phyloP scores from a whole-genome alignment of 1,284 basidiomycete species.

The Agaricales sp. region DNA sequence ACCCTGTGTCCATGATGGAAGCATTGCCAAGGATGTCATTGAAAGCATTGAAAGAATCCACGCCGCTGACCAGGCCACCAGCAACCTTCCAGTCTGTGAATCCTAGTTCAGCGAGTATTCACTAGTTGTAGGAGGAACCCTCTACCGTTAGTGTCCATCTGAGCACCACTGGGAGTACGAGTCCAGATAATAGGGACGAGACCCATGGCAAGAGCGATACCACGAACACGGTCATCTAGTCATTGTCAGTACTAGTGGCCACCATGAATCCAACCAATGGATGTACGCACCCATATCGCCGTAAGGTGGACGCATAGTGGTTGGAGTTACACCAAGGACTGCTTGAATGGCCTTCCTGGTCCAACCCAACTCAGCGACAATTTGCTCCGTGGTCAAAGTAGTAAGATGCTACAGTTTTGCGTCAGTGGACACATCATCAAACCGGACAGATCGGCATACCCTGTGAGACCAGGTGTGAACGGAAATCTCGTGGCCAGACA shows the following conservation, averaged over 20 bases:
- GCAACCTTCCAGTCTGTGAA: slow-evolving; percentile 72
- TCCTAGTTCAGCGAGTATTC: slow-evolving; percentile 9
- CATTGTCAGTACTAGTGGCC: slow-evolving; percentile 4
- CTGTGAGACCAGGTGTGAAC: slow-evolving; percentile 75
- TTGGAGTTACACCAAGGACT: slow-evolving; percentile 74
- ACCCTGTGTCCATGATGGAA: slow-evolving; percentile 44
- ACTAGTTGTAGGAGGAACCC: neutral
- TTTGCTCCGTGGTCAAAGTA: slow-evolving; percentile 73
- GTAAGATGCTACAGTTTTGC: slow-evolving; percentile 52
- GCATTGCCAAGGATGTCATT: slow-evolving; percentile 55
- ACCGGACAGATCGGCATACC: slow-evolving; percentile 21
- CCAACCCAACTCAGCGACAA: slow-evolving; percentile 93
- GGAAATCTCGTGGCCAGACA: slow-evolving; percentile 73
- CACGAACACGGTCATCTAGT: slow-evolving; percentile 81
- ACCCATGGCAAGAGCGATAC: slow-evolving; percentile 76
- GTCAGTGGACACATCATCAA: slow-evolving; percentile 10
- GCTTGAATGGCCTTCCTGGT: slow-evolving; percentile 76
- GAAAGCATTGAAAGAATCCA: slow-evolving; percentile 45
- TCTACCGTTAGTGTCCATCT: slow-evolving; percentile 76
- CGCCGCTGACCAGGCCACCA: slow-evolving; percentile 55
- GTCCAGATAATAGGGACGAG: slow-evolving; percentile 79
- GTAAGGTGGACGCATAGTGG: slow-evolving; percentile 51
- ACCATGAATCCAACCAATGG: slow-evolving; percentile 9
- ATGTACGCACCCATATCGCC: slow-evolving; percentile 40
- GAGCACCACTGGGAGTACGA: slow-evolving; percentile 37